Base-by-base conservation (phyloP, 192 early-diverging fungal species). In the Linderina pennispora region DNA sequence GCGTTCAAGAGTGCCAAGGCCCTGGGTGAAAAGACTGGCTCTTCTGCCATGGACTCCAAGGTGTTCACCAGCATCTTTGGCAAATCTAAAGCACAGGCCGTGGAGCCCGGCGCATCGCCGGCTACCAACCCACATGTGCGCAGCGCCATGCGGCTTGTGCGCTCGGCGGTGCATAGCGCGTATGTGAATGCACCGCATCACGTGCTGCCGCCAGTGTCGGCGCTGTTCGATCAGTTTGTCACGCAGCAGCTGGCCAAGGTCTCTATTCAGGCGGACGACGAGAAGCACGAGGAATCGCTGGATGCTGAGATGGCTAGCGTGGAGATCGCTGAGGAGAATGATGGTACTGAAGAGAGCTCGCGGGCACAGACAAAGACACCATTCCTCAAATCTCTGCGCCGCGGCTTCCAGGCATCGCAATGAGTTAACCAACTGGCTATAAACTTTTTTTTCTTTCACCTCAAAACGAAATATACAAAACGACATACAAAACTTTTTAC, bases 161-260 rank as follows among this genome's bases (percentile, higher is more conserved):
- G 66, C 17, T 53, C 59, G 40, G 66, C 55, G 22, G 76, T 62
- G 33, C 71, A 55, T 55, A 73, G 42, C 1, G 39, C 67, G 2
- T 71, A 71, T 25, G 45, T 55, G 26, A 67, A 64, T 22, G 77
- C 77, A 22, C 77, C 79, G 18, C 55, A 71, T 28, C 79, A 81
- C 31, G 71, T 79, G 3, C 57, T 79, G 60, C 77, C 79, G n/a
- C 65, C 79, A 0, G 72, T 77, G 2, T 24, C 58, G 3, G 41
- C 67, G 20, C 47, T 81, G 36, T 81, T 52, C 34, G 58, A 64
- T 25, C 70, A 74, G 35, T 77, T 81, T 53, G 76, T 74, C 44
- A 17, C 35, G 2, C 45, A 45, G 0, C 65, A 69, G 49, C 34
- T 61, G 35, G 13, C 56, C 48, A 8, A 16, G 19, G n/a, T 15